These are phyloP conservation scores for Durotheca rogersii DNA, from an alignment of 495 filamentous ascomycete genomes.

Conservation along the genomic window DNA sequence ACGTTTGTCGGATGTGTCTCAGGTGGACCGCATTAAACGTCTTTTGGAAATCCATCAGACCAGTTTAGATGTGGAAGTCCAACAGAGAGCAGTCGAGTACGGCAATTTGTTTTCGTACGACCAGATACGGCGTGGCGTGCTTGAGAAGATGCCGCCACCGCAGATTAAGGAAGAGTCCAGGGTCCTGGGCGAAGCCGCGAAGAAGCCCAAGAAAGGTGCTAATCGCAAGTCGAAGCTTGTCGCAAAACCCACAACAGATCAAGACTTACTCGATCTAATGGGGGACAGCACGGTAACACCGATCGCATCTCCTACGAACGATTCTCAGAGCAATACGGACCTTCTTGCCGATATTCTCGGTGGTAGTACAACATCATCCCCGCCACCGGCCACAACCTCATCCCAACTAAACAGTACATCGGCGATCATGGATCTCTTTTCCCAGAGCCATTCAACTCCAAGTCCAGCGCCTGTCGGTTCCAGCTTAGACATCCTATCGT, in stretches of 20 bases:
- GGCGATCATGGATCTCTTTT: constrained; percentile 87
- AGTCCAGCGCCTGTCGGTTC: constrained; percentile 49
- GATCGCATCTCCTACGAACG: constrained; percentile 57
- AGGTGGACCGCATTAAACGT: constrained; percentile 80
- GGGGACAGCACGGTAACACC: constrained; percentile 63
- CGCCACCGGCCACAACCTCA: constrained; percentile 55
- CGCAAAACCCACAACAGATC: constrained; percentile 72
- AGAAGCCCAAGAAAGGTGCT: constrained; percentile 73
- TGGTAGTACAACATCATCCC: constrained; percentile 54
- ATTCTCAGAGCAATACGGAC: constrained; percentile 76
- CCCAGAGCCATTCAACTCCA: constrained; percentile 29
- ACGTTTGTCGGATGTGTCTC: constrained; percentile 74
- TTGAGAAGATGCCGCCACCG: constrained; percentile 96
- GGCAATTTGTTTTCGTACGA: constrained; percentile 89
- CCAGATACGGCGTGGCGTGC: constrained; percentile 80
- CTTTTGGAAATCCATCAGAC: constrained; percentile 73
- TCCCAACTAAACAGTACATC: constrained; percentile 59
- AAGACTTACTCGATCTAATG: constrained; percentile 92
- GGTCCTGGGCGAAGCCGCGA: constrained; percentile 81
- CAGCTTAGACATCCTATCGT: constrained; percentile 48
- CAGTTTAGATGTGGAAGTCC: constrained; percentile 89
- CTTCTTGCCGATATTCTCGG: constrained; percentile 86
- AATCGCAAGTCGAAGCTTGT: constrained; percentile 73
- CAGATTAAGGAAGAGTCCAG: constrained; percentile 93
- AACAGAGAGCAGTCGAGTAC: constrained; percentile 94